These are phyloP conservation scores for Dactylis glomerata DNA, from an alignment of 176 grass and related monocot species.

Conservation along the genomic window DNA sequence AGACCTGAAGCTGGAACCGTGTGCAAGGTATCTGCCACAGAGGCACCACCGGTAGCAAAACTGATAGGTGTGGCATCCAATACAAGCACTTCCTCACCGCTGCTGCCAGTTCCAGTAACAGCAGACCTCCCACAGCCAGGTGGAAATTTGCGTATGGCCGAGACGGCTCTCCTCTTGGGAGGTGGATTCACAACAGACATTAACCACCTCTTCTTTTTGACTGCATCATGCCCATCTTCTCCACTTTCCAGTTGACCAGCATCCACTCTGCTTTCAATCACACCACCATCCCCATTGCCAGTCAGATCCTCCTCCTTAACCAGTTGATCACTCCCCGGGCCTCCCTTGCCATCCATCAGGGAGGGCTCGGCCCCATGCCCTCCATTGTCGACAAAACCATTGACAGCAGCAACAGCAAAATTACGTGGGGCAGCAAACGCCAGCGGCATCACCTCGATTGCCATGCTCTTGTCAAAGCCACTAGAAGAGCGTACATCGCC, in stretches of 20 bases:
- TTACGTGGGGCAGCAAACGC: neutral
- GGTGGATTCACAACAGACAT: slow-evolving; percentile 37
- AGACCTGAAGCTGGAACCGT: neutral
- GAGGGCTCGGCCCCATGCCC: neutral
- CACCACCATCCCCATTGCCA: neutral
- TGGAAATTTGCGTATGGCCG: slow-evolving; percentile 46
- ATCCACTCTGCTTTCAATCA: neutral
- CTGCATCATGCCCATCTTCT: neutral
- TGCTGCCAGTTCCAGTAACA: neutral
- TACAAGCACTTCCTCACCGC: neutral
- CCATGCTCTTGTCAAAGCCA: neutral
- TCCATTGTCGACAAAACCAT: neutral
- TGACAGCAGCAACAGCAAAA: neutral
- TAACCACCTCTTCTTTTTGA: slow-evolving; percentile 41
- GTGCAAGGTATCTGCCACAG: slow-evolving; percentile 12
- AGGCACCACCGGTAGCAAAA: neutral
- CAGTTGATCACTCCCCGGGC: neutral
- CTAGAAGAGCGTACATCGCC: neutral
- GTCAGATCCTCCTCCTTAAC: neutral
- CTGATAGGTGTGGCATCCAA: slow-evolving; percentile 1
- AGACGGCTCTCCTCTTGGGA: slow-evolving; percentile 47
- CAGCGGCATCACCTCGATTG: neutral
- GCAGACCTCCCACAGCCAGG: slow-evolving; percentile 37
- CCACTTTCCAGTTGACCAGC: slow-evolving; percentile 8
- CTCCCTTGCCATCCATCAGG: neutral